phyloP scores from a whole-genome alignment of 2,329 filamentous ascomycete genomes.

The Colletotrichum kahawae region DNA sequence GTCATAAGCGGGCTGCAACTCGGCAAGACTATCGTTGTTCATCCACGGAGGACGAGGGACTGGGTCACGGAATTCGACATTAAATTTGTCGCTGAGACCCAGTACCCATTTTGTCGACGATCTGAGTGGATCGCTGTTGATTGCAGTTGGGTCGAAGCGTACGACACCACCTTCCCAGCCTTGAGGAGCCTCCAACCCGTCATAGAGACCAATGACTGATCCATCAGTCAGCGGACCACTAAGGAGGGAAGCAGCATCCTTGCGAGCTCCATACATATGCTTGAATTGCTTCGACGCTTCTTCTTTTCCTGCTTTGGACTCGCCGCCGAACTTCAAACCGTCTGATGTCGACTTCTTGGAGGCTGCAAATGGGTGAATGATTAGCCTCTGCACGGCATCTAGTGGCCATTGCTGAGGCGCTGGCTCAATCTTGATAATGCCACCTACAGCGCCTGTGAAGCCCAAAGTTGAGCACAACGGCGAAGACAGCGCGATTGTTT shows the following conservation, averaged over 20 bases:
- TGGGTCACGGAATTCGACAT: constrained; percentile 77
- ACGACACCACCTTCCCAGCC: constrained; percentile 86
- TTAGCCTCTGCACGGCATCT: constrained; percentile 69
- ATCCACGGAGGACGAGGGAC: constrained; percentile 69
- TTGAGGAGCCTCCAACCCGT: constrained; percentile 57
- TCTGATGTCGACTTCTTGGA: constrained; percentile 58
- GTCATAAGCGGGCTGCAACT: constrained; percentile 60
- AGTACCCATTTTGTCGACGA: constrained; percentile 66
- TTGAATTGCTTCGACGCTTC: constrained; percentile 75
- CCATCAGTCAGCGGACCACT: constrained; percentile 90
- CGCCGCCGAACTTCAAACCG: constrained; percentile 84
- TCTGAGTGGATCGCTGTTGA: constrained; percentile 23
- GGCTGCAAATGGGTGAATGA: constrained; percentile 79
- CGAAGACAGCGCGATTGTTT: constrained; percentile 80
- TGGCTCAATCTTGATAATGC: constrained; percentile 85
- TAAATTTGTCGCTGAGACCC: constrained; percentile 75
- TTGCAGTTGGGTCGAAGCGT: constrained; percentile 70
- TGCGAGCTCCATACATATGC: constrained; percentile 65
- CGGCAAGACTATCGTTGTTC: constrained; percentile 47
- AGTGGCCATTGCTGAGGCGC: constrained; percentile 75
- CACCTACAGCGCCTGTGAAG: constrained; percentile 77
- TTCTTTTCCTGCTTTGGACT: constrained; percentile 82
- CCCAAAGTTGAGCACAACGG: constrained; percentile 77
- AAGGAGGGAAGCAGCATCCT: constrained; percentile 53
- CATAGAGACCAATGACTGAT: constrained; percentile 70